Evolutionary conservation across 768 basidiomycete species (phyloP).

Genomic region (Symmetrospora coprosmae): DNA sequence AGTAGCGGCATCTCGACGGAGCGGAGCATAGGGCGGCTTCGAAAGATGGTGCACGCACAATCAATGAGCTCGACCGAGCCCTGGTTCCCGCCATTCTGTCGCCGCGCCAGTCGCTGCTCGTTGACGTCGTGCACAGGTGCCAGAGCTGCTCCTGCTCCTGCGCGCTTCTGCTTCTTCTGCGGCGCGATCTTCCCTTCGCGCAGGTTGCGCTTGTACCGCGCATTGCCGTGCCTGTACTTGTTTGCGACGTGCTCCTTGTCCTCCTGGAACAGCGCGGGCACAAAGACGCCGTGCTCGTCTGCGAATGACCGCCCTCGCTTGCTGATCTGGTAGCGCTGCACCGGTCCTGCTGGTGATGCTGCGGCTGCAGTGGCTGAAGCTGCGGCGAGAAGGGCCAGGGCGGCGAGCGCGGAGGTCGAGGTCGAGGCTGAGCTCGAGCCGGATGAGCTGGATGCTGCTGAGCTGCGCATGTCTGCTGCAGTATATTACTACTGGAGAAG

Average conservation of each 20-base stretch:
- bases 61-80: slow-evolving; percentile 19
- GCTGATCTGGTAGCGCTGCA: background rate
- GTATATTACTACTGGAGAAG: no score
- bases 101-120: no score
- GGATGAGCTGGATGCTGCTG: no score
- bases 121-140: no score
- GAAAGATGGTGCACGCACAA: slow-evolving; percentile 3
- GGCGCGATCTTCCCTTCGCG: background rate
- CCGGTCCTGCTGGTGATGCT: background rate
- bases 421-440: no score
- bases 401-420: no score
- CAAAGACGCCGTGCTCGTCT: slow-evolving; percentile 11
- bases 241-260: slow-evolving; percentile 12
- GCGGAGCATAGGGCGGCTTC: background rate
- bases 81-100: background rate
- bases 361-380: no score
- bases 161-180: background rate
- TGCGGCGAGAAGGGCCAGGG: no score
- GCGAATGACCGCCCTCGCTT: background rate
- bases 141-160: background rate
- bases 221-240: slow-evolving; percentile 13
- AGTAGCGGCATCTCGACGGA: background rate
- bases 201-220: slow-evolving; percentile 13
- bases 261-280: background rate
- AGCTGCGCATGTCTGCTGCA: no score